A percentile compares a stretch with the other conserved stretches of the same genome.
Evolutionary conservation across 108 stramenopile species (phyloP).

Genomic region (Parmales sp.): DNA sequence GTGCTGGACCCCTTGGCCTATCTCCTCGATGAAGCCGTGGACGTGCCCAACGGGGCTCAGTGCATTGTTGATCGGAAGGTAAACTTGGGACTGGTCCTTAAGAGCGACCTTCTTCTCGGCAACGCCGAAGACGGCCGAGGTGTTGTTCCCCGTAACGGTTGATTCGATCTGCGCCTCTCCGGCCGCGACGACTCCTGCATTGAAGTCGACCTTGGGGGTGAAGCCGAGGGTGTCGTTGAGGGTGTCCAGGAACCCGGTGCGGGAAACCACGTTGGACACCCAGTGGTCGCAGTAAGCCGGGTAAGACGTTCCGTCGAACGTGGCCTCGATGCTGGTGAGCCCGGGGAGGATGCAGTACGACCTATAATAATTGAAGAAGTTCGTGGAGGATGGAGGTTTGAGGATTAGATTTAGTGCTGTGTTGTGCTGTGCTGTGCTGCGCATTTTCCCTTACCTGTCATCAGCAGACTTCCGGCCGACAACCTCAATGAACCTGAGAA

Average conservation of each 20-base stretch:
- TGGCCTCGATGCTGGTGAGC: slow-evolving; percentile 39
- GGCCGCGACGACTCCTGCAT: slow-evolving; percentile 80
- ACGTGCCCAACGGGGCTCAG: slow-evolving; percentile 75
- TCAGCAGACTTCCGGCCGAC: background rate
- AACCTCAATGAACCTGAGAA: slow-evolving; percentile 61
- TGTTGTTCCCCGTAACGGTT: slow-evolving; percentile 70
- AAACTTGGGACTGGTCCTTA: slow-evolving; percentile 70
- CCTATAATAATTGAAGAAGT: background rate
- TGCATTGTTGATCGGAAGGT: slow-evolving; percentile 81
- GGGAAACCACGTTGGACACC: slow-evolving; percentile 57
- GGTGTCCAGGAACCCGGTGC: slow-evolving; percentile 66
- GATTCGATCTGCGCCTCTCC: slow-evolving; percentile 80
- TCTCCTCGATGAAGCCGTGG: slow-evolving; percentile 65
- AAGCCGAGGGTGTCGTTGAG: slow-evolving; percentile 67
- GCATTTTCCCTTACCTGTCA: background rate
- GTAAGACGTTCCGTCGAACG: slow-evolving; percentile 40
- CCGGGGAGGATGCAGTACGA: slow-evolving; percentile 47
- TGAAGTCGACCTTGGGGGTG: slow-evolving; percentile 74
- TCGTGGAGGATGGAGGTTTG: no score
- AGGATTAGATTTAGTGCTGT: no score
- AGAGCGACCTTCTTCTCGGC: slow-evolving; percentile 39
- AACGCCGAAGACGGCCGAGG: slow-evolving; percentile 23
- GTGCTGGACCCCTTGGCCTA: slow-evolving; percentile 82
- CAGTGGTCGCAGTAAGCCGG: slow-evolving; percentile 78
- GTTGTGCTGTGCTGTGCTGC: background rate